Base-by-base conservation (phyloP, 805 yeast genomes). In the Lachancea waltii region DNA sequence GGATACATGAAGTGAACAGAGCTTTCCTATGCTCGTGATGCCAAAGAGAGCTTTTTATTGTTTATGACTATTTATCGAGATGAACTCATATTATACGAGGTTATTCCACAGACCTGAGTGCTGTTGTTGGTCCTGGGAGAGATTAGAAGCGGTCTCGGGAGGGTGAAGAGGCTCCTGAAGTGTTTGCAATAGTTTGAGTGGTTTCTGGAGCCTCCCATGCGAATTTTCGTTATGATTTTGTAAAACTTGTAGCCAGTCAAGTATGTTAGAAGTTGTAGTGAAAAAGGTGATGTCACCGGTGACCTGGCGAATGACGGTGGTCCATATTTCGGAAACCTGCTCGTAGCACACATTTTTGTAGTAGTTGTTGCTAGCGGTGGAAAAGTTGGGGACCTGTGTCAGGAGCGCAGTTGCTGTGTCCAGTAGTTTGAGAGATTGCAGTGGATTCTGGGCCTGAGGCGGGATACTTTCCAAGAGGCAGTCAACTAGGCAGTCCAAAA, bases 331-430 rank as follows among this genome's bases (percentile, higher is more conserved):
- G 18, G 63, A 53, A 16, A 61, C 26, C 43, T 61, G 64, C 39
- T 61, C 64, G 35, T 58, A 42, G 38, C 64, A 56, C 44, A 56
- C 58, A 40, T 59, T 61, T 35, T 58, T 58, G 41, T 59, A 61
- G 42, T 61, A 61, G 38, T 61, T 61, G 41, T 61, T 60, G 41
- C 58, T 50, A 33, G 58, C 56, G 16, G 59, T 43, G 23, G 49
- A 47, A 38, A 61, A 59, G 19, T 58, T 47, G 17, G 65, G 65
- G 27, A 60, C 40, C 24, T 44, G 50, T 14, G 46, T 32, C n/a
- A 58, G 46, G 43, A 58, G 43, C 26, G 48, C 55, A 2, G 63
- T 53, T 14, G 58, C 51, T n/a, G 38, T 30, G 40, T 56, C 60
- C 35, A 61, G 38, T 16, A 61, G 49, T 20, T 49, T 49, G 10